A percentile compares a stretch with the other conserved stretches of the same genome.
These are phyloP conservation scores for Chlorencoelia australis DNA, from an alignment of 2,329 filamentous ascomycete species.

Conservation along the genomic window DNA sequence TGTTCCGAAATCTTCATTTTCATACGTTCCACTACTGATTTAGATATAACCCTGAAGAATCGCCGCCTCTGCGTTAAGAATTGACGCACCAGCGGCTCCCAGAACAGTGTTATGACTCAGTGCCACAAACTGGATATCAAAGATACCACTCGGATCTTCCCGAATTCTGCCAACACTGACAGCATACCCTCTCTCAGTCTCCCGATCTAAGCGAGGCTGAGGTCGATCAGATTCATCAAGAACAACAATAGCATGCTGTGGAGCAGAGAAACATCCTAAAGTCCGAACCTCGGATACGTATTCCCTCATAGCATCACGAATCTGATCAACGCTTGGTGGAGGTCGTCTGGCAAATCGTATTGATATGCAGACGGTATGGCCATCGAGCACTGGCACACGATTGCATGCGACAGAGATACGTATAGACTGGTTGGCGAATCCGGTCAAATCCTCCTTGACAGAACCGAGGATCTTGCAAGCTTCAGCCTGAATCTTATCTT, in stretches of 20 bases:
- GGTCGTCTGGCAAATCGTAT: conserved; percentile 70
- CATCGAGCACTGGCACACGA: conserved; percentile 87
- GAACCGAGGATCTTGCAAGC: conserved; percentile 86
- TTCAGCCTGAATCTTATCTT: conserved; percentile 92
- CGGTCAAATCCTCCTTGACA: conserved; percentile 60
- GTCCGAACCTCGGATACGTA: conserved; percentile 76
- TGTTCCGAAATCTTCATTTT: conserved; percentile 9
- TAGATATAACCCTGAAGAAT: conserved; percentile 79
- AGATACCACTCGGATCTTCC: conserved; percentile 78
- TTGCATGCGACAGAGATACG: conserved; percentile 83
- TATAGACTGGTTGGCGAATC: conserved; percentile 68
- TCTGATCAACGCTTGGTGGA: conserved; percentile 62
- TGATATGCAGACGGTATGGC: conserved; percentile 90
- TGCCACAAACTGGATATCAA: conserved; percentile 91
- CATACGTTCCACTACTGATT: no score
- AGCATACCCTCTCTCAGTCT: conserved; percentile 77
- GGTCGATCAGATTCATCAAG: conserved; percentile 86
- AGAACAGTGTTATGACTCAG: conserved; percentile 90
- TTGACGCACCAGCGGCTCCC: conserved; percentile 90
- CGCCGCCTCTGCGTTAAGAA: conserved; percentile 87
- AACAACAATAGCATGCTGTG: conserved; percentile 69
- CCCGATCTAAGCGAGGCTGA: conserved; percentile 81
- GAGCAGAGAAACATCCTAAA: conserved; percentile 80
- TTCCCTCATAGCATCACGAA: conserved; percentile 66
- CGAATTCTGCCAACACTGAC: conserved; percentile 77